phyloP scores from a whole-genome alignment of 2,329 filamentous ascomycete species.

The Colletotrichum godetiae region DNA sequence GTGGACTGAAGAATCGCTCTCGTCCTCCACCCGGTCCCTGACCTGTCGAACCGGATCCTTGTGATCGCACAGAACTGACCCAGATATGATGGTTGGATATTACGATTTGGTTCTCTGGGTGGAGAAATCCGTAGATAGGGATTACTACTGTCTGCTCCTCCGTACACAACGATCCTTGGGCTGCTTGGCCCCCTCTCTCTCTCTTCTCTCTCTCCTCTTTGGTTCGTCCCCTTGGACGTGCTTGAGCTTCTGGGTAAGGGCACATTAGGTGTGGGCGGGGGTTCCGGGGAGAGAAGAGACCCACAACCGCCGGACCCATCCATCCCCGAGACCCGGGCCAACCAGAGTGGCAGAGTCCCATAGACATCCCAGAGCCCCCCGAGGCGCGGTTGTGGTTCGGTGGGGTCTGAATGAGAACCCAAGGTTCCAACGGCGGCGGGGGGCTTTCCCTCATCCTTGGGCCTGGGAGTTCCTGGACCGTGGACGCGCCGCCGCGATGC shows the following conservation, averaged over 20 bases:
- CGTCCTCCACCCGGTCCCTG: too few species aligned
- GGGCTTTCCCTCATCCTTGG: background rate
- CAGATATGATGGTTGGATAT: too few species aligned
- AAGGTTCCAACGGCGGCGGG: conserved; percentile 1
- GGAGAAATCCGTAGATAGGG: too few species aligned
- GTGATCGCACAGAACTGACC: too few species aligned
- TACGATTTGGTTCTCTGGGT: too few species aligned
- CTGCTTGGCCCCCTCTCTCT: too few species aligned
- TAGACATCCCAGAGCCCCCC: background rate
- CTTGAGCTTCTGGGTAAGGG: background rate
- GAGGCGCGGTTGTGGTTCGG: background rate
- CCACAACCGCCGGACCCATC: conserved; percentile 4
- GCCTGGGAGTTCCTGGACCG: background rate
- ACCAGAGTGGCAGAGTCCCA: background rate
- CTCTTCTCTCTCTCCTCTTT: background rate
- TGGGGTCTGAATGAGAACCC: background rate
- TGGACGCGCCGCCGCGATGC: background rate
- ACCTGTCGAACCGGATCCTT: too few species aligned
- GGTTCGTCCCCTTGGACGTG: background rate
- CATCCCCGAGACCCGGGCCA: conserved; percentile 9
- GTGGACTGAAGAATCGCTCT: too few species aligned
- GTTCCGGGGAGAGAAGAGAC: background rate
- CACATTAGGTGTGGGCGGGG: conserved; percentile 7
- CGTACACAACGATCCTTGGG: too few species aligned
- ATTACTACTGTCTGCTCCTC: too few species aligned